Base-by-base conservation (phyloP, 805 yeast genomes). In the Pichia paraexigua region DNA sequence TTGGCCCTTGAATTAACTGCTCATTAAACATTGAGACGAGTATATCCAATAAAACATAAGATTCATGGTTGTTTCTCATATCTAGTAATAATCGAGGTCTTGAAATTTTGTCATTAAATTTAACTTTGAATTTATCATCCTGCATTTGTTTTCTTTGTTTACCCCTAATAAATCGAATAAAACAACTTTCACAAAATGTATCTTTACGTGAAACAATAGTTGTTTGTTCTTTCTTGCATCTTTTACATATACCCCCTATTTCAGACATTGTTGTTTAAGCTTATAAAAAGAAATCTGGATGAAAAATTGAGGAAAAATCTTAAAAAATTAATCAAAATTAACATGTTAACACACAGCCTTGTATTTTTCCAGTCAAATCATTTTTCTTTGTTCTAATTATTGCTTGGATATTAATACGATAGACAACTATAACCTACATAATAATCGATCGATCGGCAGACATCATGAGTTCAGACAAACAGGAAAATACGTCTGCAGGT, bases 121-220 rank as follows among this genome's bases (percentile, higher is more conserved):
- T 77, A 22, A 86, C 91, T 61, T 87, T 86, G 68, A 77, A 90
- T 50, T 74, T 78, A 15, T 86, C 90, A 56, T 76, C 78, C 63
- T 71, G 73, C 89, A 92, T 81, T 61, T 77, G 85, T 61, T 85
- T 86, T 55, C 96, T 74, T 66, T 87, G 90, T 64, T 91, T 91
- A 24, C 87, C 83, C 52, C 84, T 75, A 39, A 91, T 73, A 63
- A 88, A 91, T 53, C 82, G 75, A 21, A 77, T 62, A 59, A 88
- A 92, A 65, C 98, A 91, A 2, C 56, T 51, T 53, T 71, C 66
- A 67, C 95, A 87, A 53, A 84, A 84, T 18, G 69, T 62, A 60
- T 86, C 92, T 54, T 82, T 82, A 47, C 95, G 67, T 2, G 87
- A 74, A 1, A 71, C 58, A 3, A 80, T 63, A 5, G 69, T 71